phyloP scores from a whole-genome alignment of 139 green algal genomes.

The Chlamydomonas eustigma region DNA sequence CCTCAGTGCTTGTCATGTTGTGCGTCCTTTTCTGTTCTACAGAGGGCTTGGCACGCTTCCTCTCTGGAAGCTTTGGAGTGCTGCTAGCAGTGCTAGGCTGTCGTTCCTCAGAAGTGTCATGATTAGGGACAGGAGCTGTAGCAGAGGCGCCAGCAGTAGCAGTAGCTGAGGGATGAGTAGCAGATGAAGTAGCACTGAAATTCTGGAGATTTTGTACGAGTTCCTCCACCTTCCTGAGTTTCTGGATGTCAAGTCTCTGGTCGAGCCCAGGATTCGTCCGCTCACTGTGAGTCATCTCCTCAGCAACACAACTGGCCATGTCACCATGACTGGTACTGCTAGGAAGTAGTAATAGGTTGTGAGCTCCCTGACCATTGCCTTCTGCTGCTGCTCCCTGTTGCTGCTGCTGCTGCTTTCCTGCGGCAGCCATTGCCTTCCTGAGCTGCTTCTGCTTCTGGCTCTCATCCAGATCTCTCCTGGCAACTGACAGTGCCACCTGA shows the following conservation, averaged over 20 bases:
- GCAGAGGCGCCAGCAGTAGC: too few species aligned
- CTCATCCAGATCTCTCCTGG: slow-evolving; percentile 15
- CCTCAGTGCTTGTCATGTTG: too few species aligned
- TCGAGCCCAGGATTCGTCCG: too few species aligned
- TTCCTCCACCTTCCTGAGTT: slow-evolving; percentile 35
- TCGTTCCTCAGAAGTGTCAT: neutral
- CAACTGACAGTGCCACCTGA: slow-evolving; percentile 18
- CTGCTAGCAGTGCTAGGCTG: neutral
- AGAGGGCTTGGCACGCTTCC: neutral
- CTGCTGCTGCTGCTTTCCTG: neutral
- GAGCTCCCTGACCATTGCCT: neutral
- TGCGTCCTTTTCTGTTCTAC: too few species aligned
- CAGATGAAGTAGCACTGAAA: too few species aligned
- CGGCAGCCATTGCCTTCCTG: slow-evolving; percentile 18
- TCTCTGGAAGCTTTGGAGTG: neutral
- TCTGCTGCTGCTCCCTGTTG: neutral
- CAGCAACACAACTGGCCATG: too few species aligned
- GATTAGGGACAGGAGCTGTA: too few species aligned
- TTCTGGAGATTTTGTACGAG: slow-evolving; percentile 23
- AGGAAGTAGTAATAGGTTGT: too few species aligned
- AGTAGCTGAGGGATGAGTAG: neutral
- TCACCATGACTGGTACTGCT: too few species aligned
- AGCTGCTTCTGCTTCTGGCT: slow-evolving; percentile 24
- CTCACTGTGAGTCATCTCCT: too few species aligned
- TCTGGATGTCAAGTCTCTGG: slow-evolving; percentile 21